phyloP scores from a whole-genome alignment of 2,329 filamentous ascomycete genomes.

The Colletotrichum eleusines region DNA sequence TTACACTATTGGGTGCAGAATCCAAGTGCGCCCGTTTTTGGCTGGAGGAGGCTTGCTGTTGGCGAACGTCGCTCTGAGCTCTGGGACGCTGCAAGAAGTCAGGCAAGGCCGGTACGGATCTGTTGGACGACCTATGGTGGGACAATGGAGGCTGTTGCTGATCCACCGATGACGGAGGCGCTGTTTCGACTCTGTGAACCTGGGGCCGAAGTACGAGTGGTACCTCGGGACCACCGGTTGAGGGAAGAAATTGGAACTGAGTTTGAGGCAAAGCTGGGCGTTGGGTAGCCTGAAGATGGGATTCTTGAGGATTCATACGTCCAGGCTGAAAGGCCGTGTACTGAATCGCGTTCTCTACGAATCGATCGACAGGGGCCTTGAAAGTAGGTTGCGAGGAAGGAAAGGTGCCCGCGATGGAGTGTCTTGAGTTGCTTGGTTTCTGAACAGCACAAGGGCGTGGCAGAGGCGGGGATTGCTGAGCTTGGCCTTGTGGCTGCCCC shows the following conservation, averaged over 20 bases:
- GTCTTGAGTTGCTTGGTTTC: neutral
- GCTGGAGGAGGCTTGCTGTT: neutral
- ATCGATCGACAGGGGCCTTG: neutral
- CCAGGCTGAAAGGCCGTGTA: slow-evolving; percentile 25
- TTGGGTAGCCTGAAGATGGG: neutral
- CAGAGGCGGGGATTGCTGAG: neutral
- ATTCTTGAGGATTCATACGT: neutral
- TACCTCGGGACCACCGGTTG: neutral
- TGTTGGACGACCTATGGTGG: too few species aligned
- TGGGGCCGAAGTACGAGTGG: slow-evolving; percentile 12
- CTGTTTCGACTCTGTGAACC: slow-evolving; percentile 29
- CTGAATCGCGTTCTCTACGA: neutral
- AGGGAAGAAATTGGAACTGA: slow-evolving; percentile 9
- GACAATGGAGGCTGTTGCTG: neutral
- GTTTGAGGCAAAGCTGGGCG: neutral
- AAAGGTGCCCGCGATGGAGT: neutral
- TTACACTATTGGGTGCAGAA: neutral
- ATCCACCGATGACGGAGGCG: neutral
- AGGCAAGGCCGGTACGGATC: neutral
- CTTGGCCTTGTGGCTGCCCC: slow-evolving; percentile 34
- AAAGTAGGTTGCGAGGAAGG: neutral
- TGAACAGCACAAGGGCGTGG: neutral
- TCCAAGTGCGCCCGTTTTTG: neutral
- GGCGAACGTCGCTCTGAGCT: neutral
- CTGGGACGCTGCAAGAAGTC: slow-evolving; percentile 19